These are phyloP conservation scores for Mortierella sp. DNA, from an alignment of 371 early-diverging fungal genomes.

Conservation along the genomic window DNA sequence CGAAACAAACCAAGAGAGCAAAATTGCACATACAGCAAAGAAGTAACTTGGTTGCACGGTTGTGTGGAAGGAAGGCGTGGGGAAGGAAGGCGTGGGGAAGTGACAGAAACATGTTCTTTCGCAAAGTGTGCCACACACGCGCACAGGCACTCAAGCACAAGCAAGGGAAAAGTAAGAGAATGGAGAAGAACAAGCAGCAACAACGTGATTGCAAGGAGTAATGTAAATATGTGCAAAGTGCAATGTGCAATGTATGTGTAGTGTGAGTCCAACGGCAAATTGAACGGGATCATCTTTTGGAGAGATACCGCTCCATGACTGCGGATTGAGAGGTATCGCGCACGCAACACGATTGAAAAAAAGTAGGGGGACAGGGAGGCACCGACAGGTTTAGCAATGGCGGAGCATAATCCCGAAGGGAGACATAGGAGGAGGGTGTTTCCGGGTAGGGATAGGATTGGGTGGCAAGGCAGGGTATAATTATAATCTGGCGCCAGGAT, in stretches of 20 bases:
- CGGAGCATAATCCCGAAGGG: slow-evolving; percentile 4
- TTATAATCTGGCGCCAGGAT: slow-evolving; percentile 5
- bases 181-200: no score
- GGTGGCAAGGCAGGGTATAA: neutral
- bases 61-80: slow-evolving; percentile 1
- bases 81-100: slow-evolving; percentile 5
- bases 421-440: slow-evolving; percentile 3
- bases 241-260: neutral
- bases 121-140: no score
- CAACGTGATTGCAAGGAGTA: neutral
- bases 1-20: neutral
- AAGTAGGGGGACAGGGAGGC: neutral
- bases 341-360: neutral
- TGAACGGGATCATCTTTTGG: neutral
- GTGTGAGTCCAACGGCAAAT: neutral
- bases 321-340: neutral
- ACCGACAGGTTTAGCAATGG: neutral
- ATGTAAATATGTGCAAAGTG: neutral
- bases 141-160: neutral
- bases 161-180: neutral
- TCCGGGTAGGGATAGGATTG: slow-evolving; percentile 7
- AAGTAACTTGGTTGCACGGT: neutral
- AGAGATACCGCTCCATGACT: neutral
- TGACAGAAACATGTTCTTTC: slow-evolving; percentile 1
- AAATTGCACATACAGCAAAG: neutral